phyloP scores from a whole-genome alignment of 768 basidiomycete species.

The Mrakia frigida region DNA sequence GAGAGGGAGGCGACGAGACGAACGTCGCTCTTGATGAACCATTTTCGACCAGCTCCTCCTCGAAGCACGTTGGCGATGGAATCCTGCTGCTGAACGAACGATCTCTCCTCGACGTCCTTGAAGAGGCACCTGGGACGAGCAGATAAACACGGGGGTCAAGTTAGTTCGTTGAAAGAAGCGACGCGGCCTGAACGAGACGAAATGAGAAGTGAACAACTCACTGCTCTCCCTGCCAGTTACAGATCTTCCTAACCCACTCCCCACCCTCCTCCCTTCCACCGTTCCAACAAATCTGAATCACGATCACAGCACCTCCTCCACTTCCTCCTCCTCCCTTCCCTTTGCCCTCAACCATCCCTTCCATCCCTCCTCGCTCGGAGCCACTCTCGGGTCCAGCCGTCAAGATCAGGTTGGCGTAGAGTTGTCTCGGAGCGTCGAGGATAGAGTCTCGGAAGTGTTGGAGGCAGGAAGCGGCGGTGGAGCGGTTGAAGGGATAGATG shows the following conservation, averaged over 20 bases:
- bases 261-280: slow-evolving; percentile 68
- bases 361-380: background rate
- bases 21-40: slow-evolving; percentile 49
- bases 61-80: slow-evolving; percentile 84
- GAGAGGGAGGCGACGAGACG: background rate
- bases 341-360: slow-evolving; percentile 45
- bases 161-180: too few species aligned
- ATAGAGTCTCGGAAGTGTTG: slow-evolving; percentile 90
- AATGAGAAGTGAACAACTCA: background rate
- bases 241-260: slow-evolving; percentile 72
- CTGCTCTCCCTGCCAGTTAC: slow-evolving; percentile 78
- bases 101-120: slow-evolving; percentile 86
- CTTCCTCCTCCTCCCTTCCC: slow-evolving; percentile 50
- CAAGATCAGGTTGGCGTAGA: slow-evolving; percentile 83
- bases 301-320: slow-evolving; percentile 64
- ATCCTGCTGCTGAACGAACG: slow-evolving; percentile 82
- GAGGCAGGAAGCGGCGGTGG: slow-evolving; percentile 38
- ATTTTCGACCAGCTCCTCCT: slow-evolving; percentile 52
- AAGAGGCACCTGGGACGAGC: slow-evolving; percentile 60
- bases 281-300: slow-evolving; percentile 86
- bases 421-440: slow-evolving; percentile 76
- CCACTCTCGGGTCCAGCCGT: slow-evolving; percentile 59
- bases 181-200: background rate
- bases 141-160: background rate
- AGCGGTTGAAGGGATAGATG: slow-evolving; percentile 80